Percentiles rank a stretch among this genome's conserved stretches.
phyloP scores from a whole-genome alignment of 192 early-diverging fungal genomes.

The Diversispora eburnea region DNA sequence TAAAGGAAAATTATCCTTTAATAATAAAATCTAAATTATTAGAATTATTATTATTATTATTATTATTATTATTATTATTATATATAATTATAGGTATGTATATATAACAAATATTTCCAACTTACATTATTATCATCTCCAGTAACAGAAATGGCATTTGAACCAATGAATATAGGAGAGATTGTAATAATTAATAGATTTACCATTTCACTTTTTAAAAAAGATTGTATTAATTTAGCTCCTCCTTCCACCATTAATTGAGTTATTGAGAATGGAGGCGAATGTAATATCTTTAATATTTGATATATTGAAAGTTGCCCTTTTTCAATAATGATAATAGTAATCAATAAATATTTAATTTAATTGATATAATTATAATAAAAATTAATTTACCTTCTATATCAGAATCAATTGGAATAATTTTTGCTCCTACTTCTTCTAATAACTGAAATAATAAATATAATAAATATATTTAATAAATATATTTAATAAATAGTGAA shows the following conservation, averaged over 20 bases:
- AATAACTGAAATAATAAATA: slow-evolving; percentile 28
- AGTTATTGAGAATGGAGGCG: slow-evolving; percentile 35
- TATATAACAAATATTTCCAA: background rate
- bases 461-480: background rate
- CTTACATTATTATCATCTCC: slow-evolving; percentile 28
- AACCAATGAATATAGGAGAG: slow-evolving; percentile 67
- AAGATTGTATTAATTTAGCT: slow-evolving; percentile 65
- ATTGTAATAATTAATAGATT: slow-evolving; percentile 66
- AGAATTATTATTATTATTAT: background rate
- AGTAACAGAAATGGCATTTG: slow-evolving; percentile 49
- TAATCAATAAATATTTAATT: background rate
- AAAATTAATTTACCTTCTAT: slow-evolving; percentile 33
- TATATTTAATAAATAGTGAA: background rate
- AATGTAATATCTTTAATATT: slow-evolving; percentile 25
- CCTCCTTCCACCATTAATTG: slow-evolving; percentile 90
- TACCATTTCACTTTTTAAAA: slow-evolving; percentile 44
- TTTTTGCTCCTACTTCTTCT: slow-evolving; percentile 56
- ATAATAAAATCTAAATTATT: background rate
- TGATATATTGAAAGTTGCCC: slow-evolving; percentile 30
- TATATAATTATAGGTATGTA: no score
- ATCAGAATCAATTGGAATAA: slow-evolving; percentile 44
- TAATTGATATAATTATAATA: background rate
- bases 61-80: background rate
- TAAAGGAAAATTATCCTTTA: slow-evolving; percentile 17
- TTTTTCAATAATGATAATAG: background rate